Evolutionary conservation across 495 filamentous ascomycete genomes (phyloP).

Genomic region (Hypoxylon fragiforme): DNA sequence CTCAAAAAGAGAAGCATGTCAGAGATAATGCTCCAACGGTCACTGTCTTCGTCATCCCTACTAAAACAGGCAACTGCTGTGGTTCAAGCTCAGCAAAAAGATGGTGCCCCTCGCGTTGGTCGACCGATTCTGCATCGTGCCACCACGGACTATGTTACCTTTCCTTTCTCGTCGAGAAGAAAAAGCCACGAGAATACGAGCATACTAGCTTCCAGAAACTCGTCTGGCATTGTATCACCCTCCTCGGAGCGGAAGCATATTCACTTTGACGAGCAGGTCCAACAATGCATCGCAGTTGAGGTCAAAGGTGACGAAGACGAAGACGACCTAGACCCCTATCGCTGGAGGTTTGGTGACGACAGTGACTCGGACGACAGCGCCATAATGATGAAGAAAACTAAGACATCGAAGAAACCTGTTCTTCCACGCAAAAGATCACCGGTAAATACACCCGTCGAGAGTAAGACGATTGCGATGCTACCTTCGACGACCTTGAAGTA

Average conservation of each 20-base stretch:
- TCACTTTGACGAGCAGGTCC: constrained; percentile 93
- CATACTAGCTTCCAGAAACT: constrained; percentile 59
- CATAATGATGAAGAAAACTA: constrained; percentile 80
- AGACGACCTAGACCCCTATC: constrained; percentile 50
- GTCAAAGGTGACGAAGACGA: constrained; percentile 73
- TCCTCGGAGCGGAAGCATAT: constrained; percentile 76
- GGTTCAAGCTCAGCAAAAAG: constrained; percentile 84
- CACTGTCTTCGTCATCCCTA: constrained; percentile 86
- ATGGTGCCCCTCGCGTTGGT: constrained; percentile 43
- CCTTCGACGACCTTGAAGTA: constrained; percentile 93
- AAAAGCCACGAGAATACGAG: constrained; percentile 60
- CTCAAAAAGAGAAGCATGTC: constrained; percentile 96
- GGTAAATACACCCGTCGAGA: constrained; percentile 63
- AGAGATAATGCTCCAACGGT: constrained; percentile 90
- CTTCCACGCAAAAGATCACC: constrained; percentile 46
- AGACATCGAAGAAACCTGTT: constrained; percentile 44
- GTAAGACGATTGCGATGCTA: constrained; percentile 90
- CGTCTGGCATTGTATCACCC: constrained; percentile 70
- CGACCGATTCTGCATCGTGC: constrained; percentile 56
- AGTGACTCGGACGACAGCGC: constrained; percentile 72
- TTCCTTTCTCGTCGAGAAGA: constrained; percentile 59
- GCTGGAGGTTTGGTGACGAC: constrained; percentile 55
- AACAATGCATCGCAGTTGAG: constrained; percentile 94
- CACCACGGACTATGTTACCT: constrained; percentile 67
- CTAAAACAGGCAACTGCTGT: constrained; percentile 92